phyloP scores from a whole-genome alignment of 495 filamentous ascomycete genomes.

The Neurospora hispaniola region DNA sequence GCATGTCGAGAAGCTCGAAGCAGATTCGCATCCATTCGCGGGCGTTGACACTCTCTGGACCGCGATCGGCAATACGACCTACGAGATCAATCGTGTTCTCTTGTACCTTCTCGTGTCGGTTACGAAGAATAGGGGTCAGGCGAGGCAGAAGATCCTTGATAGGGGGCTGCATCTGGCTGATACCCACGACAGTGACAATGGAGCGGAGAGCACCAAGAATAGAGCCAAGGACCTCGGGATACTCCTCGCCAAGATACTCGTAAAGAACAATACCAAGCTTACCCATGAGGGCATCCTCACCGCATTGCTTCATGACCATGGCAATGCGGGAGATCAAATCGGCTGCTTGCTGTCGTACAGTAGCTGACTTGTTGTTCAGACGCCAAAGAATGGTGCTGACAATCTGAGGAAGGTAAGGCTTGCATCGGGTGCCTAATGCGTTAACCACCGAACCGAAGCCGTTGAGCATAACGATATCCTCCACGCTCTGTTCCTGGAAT shows the following conservation, averaged over 20 bases:
- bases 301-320: slow-evolving; percentile 97
- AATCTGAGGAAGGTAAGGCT: slow-evolving; percentile 93
- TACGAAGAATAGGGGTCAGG: slow-evolving; percentile 91
- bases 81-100: slow-evolving; percentile 99
- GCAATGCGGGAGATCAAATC: slow-evolving; percentile 95
- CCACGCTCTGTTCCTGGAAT: slow-evolving; percentile 97
- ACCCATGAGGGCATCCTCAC: slow-evolving; percentile 89
- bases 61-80: slow-evolving; percentile 95
- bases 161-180: slow-evolving; percentile 97
- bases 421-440: slow-evolving; percentile 85
- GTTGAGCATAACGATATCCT: slow-evolving; percentile 92
- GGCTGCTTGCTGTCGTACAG: slow-evolving; percentile 92
- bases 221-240: slow-evolving; percentile 93
- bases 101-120: slow-evolving; percentile 98
- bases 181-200: slow-evolving; percentile 97
- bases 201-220: slow-evolving; percentile 91
- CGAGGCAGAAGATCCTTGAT: slow-evolving; percentile 94
- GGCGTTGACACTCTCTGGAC: slow-evolving; percentile 89
- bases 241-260: slow-evolving; percentile 98
- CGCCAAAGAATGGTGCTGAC: slow-evolving; percentile 95
- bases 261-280: slow-evolving; percentile 96
- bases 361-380: slow-evolving; percentile 92
- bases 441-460: slow-evolving; percentile 99
- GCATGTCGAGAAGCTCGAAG: slow-evolving; percentile 97
- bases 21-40: slow-evolving; percentile 99